Percentiles rank a stretch among this genome's conserved stretches.
Evolutionary conservation across 2,329 filamentous ascomycete genomes (phyloP).

Genomic region (Fusarium liriodendri): DNA sequence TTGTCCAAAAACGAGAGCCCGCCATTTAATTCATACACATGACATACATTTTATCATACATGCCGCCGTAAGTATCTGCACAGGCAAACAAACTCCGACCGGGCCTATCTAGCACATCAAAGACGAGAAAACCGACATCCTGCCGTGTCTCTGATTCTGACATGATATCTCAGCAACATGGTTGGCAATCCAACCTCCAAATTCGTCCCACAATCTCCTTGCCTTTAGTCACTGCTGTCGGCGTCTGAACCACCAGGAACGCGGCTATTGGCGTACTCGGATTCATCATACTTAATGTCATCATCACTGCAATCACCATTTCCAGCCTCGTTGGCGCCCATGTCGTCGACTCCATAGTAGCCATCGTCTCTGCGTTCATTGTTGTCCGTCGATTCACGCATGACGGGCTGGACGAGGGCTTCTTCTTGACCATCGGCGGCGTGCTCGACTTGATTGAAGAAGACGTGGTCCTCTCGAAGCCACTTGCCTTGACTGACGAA

Average conservation of each 20-base stretch:
- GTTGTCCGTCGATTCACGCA: not conserved
- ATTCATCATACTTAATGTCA: slow-evolving; percentile 40
- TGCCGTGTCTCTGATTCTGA: not conserved
- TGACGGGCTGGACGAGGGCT: slow-evolving; percentile 13
- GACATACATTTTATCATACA: not conserved
- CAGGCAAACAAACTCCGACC: not conserved
- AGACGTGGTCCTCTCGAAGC: slow-evolving; percentile 60
- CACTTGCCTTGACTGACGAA: slow-evolving; percentile 64
- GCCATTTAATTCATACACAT: not conserved
- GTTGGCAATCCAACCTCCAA: not conserved
- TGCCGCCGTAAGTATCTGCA: not conserved
- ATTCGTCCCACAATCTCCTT: not conserved
- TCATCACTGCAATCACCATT: slow-evolving; percentile 35
- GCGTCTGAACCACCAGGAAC: not conserved
- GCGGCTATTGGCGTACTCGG: slow-evolving; percentile 35
- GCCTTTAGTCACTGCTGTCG: not conserved
- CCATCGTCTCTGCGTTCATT: slow-evolving; percentile 18
- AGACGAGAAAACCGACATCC: not conserved
- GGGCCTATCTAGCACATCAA: not conserved
- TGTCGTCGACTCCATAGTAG: slow-evolving; percentile 41
- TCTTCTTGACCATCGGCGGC: not conserved
- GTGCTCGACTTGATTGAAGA: slow-evolving; percentile 54
- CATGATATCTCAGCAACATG: not conserved
- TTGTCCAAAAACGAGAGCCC: not conserved
- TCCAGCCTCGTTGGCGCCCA: slow-evolving; percentile 40